Evolutionary conservation across 2,329 filamentous ascomycete genomes (phyloP).

Genomic region (Venturia effusa): DNA sequence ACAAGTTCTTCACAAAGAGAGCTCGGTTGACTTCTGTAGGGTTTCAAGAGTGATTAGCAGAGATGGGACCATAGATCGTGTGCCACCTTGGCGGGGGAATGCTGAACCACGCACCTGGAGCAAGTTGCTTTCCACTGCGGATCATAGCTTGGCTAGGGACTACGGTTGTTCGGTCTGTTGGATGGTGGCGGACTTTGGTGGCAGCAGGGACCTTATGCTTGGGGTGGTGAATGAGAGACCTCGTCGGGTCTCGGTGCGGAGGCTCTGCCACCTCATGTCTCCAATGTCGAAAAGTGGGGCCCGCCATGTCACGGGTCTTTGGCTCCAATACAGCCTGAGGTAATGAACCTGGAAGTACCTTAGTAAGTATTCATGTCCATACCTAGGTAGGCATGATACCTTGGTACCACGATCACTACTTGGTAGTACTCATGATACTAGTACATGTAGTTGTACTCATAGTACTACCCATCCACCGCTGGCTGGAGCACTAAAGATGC

Average conservation of each 20-base stretch:
- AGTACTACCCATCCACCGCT: no score
- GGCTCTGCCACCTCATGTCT: no score
- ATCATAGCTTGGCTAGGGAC: conserved; percentile 64
- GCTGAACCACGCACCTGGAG: conserved; percentile 47
- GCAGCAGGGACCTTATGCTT: neutral
- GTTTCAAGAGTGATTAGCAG: neutral
- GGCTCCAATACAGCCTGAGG: no score
- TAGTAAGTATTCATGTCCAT: no score
- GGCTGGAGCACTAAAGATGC: no score
- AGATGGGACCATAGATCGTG: neutral
- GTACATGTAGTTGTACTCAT: no score
- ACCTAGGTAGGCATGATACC: no score
- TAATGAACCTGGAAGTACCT: no score
- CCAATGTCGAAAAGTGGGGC: no score
- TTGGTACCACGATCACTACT: no score
- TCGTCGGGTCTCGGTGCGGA: neutral
- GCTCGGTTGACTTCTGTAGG: conserved; percentile 42
- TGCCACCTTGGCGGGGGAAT: neutral
- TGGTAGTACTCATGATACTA: no score
- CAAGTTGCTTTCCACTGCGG: conserved; percentile 82
- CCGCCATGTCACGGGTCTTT: neutral
- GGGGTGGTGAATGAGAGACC: conserved; percentile 7
- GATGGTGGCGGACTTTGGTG: neutral
- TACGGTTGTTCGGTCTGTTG: conserved; percentile 7
- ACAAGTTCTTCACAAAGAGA: conserved; percentile 99